phyloP scores from a whole-genome alignment of 225 moss, liverwort and hornwort species.

The Pleurozium schreberi region DNA sequence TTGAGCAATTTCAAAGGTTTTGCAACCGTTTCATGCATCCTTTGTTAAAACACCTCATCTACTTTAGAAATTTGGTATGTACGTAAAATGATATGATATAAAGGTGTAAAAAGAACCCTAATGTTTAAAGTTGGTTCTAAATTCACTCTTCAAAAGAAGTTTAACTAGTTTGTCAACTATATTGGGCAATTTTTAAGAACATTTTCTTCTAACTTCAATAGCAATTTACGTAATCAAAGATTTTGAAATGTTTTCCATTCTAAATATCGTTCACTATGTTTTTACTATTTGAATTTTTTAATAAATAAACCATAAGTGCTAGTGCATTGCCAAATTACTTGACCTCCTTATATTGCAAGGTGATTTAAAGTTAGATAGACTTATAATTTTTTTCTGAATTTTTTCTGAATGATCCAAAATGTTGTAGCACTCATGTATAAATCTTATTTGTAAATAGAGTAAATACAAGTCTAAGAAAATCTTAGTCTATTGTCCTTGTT shows the following conservation, averaged over 20 bases:
- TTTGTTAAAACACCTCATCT: neutral
- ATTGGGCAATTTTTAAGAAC: rapidly evolving
- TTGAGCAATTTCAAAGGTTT: rapidly evolving
- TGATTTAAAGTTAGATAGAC: no score
- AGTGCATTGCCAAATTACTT: no score
- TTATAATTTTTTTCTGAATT: no score
- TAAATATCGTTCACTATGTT: no score
- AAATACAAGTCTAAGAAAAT: no score
- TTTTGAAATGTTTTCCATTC: neutral
- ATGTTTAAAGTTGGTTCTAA: neutral
- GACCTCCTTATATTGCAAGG: no score
- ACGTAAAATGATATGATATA: neutral
- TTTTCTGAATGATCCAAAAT: no score
- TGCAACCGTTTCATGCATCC: rapidly evolving
- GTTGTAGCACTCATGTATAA: no score
- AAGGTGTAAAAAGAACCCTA: neutral
- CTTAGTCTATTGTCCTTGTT: no score
- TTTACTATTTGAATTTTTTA: no score
- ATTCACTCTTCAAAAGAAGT: neutral
- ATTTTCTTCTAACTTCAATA: neutral
- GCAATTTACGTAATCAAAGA: neutral
- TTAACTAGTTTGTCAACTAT: neutral
- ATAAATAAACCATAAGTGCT: no score
- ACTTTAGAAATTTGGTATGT: neutral
- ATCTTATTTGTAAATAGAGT: no score